phyloP scores from a whole-genome alignment of 2,329 filamentous ascomycete genomes.

The Aspergillus udagawae region DNA sequence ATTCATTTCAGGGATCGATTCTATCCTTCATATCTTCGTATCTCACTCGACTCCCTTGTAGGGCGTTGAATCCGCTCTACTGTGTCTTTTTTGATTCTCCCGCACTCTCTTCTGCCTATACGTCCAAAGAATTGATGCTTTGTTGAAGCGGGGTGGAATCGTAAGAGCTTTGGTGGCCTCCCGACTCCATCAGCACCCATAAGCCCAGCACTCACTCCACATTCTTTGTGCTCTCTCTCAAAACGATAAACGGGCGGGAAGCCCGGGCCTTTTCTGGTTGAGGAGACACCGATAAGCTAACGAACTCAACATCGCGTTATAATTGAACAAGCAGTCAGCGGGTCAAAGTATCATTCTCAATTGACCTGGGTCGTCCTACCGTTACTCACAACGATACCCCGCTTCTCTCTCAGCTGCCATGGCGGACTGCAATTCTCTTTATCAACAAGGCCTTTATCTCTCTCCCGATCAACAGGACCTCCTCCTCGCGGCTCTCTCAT shows the following conservation, averaged over 20 bases:
- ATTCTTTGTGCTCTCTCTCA: slow-evolving; percentile 6
- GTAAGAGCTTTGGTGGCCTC: not conserved
- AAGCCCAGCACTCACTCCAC: not conserved
- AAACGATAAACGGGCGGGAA: slow-evolving; percentile 30
- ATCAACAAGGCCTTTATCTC: slow-evolving; percentile 60
- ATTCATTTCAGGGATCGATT: not conserved
- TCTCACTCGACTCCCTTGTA: not conserved
- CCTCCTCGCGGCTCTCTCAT: slow-evolving; percentile 70
- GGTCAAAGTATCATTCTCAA: not conserved
- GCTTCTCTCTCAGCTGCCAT: slow-evolving; percentile 20
- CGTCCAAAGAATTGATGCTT: not conserved
- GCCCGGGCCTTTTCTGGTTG: slow-evolving; percentile 22
- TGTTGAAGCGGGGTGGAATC: not conserved
- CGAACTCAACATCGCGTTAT: not conserved
- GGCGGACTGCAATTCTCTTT: slow-evolving; percentile 38
- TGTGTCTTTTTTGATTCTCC: not conserved
- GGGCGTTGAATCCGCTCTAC: not conserved
- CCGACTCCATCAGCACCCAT: not conserved
- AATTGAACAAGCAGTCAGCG: not conserved
- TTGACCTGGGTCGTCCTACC: not conserved
- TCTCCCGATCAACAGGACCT: slow-evolving; percentile 74
- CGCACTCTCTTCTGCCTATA: not conserved
- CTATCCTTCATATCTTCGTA: not conserved
- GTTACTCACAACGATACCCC: not conserved
- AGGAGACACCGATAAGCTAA: not conserved